Evolutionary conservation across 805 yeast species (phyloP), one percentile per base, ranked within the genome.

Genomic region (Maudiozyma pseudohumilis): DNA sequence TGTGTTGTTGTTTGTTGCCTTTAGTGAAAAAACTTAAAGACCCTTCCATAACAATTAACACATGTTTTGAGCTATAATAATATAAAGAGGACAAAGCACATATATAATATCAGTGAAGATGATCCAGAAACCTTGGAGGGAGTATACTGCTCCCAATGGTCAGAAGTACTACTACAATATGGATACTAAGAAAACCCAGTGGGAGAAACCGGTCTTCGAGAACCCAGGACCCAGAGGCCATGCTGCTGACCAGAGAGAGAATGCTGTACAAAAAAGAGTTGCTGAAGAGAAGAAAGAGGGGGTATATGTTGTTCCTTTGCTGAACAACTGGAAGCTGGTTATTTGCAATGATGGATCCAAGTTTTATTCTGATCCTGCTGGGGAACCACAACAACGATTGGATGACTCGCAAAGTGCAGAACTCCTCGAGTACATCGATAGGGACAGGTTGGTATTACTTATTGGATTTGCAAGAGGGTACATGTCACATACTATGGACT

Each of bases 271-370:
- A 36, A 43, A 32, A 13, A 19, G 20, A 7, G 22, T 8, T 12
- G 30, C 35, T 31, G 24, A 29, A 7, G 48, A 43, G 15, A 38
- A 35, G 11, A 29, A 27, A 4, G 20, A 28, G 10, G 45, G 52
- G 6, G 25, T 39, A 7, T 50, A 45, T 35, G 47, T 39, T 3
- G 28, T 53, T 7, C 47, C 48, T 5, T 40, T 55, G 22, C 18
- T 39, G 1, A 51, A 60, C 16, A 57, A 53, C 4, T 73, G 76
- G 77, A 26, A 40, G 3, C 40, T 72, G n/a, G 59, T 70, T 1
- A 54, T 72, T 17, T 56, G 67, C 12, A 52, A 55, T 17, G 50
- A 57, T 7, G 77, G 76, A 0, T 39, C 60, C 3, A 64, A 69
- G 40, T 70, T 64, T 48, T 70, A 61, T 32, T 50, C 63, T 40